Percentiles rank a stretch among this genome's conserved stretches.
phyloP scores from a whole-genome alignment of 2,329 filamentous ascomycete genomes.

The Arthrobotrys sinensis region DNA sequence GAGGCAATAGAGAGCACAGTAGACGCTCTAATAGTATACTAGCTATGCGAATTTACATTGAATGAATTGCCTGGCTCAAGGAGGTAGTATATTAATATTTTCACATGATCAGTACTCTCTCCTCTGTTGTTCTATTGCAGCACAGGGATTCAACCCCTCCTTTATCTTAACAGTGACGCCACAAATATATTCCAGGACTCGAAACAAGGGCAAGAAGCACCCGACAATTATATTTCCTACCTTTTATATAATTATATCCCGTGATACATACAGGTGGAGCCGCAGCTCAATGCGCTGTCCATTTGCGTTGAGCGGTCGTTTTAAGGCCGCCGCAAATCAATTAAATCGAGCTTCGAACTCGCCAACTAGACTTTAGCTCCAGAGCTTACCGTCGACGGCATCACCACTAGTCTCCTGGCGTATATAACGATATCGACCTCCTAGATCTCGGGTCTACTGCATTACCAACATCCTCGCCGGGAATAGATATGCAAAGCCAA shows the following conservation, averaged over 20 bases:
- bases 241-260: not conserved
- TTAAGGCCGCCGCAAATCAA: not conserved
- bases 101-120: not conserved
- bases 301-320: conserved; percentile 33
- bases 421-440: conserved; percentile 1
- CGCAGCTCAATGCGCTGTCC: conserved; percentile 25
- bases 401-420: conserved; percentile 15
- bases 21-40: not conserved
- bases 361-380: conserved; percentile 38
- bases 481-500: conserved; percentile 33
- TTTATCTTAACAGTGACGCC: too few species aligned
- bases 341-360: conserved; percentile 31
- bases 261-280: conserved; percentile 20
- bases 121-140: not conserved
- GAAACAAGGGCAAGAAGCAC: too few species aligned
- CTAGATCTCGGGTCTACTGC: not conserved
- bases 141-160: conserved; percentile 17
- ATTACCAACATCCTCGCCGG: not conserved
- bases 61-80: conserved; percentile 12
- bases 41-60: conserved; percentile 20
- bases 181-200: too few species aligned
- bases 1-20: not conserved
- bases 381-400: conserved; percentile 44
- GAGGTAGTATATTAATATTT: not conserved
- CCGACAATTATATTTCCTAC: too few species aligned